These are phyloP conservation scores for Phytophthora melonis DNA, from an alignment of 352 stramenopile genomes.

Conservation along the genomic window DNA sequence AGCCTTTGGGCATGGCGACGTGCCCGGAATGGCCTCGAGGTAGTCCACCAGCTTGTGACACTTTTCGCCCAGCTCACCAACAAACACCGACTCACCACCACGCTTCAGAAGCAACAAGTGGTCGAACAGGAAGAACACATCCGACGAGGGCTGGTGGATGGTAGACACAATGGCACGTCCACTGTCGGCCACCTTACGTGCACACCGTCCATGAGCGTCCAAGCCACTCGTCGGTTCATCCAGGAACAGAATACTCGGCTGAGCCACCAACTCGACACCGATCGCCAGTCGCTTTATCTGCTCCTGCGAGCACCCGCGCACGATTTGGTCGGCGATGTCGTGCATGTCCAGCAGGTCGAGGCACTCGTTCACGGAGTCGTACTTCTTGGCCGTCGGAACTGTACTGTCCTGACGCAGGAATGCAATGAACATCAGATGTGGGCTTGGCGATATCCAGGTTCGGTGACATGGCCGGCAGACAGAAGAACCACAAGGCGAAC, in stretches of 20 bases:
- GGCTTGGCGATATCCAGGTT: slow-evolving; percentile 56
- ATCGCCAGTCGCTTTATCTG: slow-evolving; percentile 60
- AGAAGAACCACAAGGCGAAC: slow-evolving; percentile 62
- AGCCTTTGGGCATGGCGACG: no score
- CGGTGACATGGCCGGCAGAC: slow-evolving; percentile 37
- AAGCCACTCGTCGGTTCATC: slow-evolving; percentile 62
- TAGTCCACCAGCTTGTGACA: slow-evolving; percentile 52
- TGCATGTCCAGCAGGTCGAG: slow-evolving; percentile 42
- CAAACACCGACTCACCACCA: slow-evolving; percentile 73
- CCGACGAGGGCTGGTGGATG: slow-evolving; percentile 89
- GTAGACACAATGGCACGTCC: slow-evolving; percentile 83
- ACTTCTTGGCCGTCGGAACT: slow-evolving; percentile 17
- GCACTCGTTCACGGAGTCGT: slow-evolving; percentile 33
- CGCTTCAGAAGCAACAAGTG: slow-evolving; percentile 70
- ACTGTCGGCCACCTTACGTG: slow-evolving; percentile 69
- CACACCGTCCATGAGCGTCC: slow-evolving; percentile 79
- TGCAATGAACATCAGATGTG: slow-evolving; percentile 79
- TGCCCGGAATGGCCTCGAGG: slow-evolving; percentile 38
- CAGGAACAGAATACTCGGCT: slow-evolving; percentile 77
- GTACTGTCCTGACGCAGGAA: slow-evolving; percentile 52
- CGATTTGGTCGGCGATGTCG: slow-evolving; percentile 38
- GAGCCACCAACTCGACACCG: slow-evolving; percentile 87
- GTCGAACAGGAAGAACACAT: slow-evolving; percentile 88
- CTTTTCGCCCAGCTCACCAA: slow-evolving; percentile 71
- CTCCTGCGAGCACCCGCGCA: slow-evolving; percentile 41